Evolutionary conservation across 2,329 filamentous ascomycete genomes (phyloP), one percentile per base, ranked within the genome.

Genomic region (Cladosporium colombiae): DNA sequence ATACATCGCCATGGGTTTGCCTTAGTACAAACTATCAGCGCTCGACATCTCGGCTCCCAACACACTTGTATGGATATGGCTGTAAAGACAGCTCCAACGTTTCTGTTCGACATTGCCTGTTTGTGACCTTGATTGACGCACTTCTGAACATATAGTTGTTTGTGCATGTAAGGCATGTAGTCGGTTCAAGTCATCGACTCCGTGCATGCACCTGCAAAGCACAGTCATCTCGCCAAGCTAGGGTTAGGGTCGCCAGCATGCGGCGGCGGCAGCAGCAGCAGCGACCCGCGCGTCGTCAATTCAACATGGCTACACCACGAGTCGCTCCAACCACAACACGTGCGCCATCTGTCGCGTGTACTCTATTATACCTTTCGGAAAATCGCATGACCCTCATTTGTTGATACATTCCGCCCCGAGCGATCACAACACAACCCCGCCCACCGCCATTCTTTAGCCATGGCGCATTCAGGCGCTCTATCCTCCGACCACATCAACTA

Each of bases 401-500:
- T n/a, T 59, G 25, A 46, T 25, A 27, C 37, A 37, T 44, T 59
- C 40, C 56, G 56, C 56, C 31, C 56, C 56, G 56, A 6, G 56
- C 56, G 56, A 59, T 14, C 33, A 35, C 23, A 29, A 29, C 21
- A 33, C 11, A 62, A 25, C n/a, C 44, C n/a, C 27, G 23, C 40
- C n/a, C 65, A 16, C 61, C 57, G 21, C 16, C 50, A 56, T 49
- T 33, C 21, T n/a, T 27, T 57, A 44, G 56, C 65, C 49, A 52
- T 65, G 78, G 76, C 78, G 71, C 80, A 80, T 77, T 73, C 75
- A 66, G 75, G 75, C 70, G 73, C 81, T 58, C 78, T 86, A 68
- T 84, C 80, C 72, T 84, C 82, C 70, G 83, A 89, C 80, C 86
- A 89, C 76, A 83, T 90, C 75, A 90, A 89, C 79, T 89, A 89